Percentiles rank a stretch among this genome's conserved stretches.
Evolutionary conservation across 352 stramenopile genomes (phyloP).

Genomic region (Pythium graminicola): DNA sequence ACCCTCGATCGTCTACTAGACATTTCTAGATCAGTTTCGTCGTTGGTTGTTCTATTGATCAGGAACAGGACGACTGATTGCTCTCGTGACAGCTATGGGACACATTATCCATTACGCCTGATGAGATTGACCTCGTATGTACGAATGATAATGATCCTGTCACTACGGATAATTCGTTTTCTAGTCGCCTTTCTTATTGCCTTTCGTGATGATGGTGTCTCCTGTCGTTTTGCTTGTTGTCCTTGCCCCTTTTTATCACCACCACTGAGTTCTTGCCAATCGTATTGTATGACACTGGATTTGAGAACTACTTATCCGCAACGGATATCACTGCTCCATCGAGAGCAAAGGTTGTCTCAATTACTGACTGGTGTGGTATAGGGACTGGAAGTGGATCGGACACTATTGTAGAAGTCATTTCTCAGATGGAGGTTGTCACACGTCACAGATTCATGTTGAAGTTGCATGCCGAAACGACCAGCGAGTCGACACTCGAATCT

Average conservation of each 20-base stretch:
- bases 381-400: background rate
- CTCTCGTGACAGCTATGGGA: too few relatives aligned
- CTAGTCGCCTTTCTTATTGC: constrained; percentile 40
- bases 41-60: too few relatives aligned
- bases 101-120: too few relatives aligned
- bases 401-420: background rate
- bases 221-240: constrained; percentile 25
- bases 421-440: background rate
- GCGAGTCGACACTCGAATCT: background rate
- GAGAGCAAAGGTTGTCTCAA: background rate
- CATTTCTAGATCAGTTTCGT: too few relatives aligned
- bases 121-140: too few relatives aligned
- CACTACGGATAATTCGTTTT: too few relatives aligned
- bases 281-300: constrained; percentile 5
- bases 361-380: background rate
- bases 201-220: constrained; percentile 28
- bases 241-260: constrained; percentile 19
- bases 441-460: background rate
- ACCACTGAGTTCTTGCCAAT: constrained; percentile 2
- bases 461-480: background rate
- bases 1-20: too few relatives aligned
- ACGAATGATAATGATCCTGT: too few relatives aligned
- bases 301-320: too few relatives aligned
- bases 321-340: constrained; percentile 4
- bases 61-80: too few relatives aligned